Evolutionary conservation across 2,329 filamentous ascomycete species (phyloP).

Genomic region (Talaromyces funiculosus): DNA sequence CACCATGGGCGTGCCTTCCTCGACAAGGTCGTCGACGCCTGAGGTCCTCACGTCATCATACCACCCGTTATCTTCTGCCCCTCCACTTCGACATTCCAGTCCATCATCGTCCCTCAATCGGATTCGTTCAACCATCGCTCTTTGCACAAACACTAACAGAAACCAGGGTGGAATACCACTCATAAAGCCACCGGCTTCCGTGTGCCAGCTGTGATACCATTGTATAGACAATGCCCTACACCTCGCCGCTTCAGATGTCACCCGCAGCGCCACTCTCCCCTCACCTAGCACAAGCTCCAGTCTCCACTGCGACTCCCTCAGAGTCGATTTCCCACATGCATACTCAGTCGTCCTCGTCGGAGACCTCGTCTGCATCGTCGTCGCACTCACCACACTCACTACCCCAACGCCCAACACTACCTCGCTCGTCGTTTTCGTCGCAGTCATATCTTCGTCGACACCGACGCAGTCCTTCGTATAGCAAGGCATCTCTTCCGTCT

Average conservation of each 20-base stretch:
- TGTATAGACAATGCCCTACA: constrained; percentile 13
- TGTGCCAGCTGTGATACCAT: not conserved
- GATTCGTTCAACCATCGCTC: not conserved
- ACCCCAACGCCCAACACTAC: constrained; percentile 43
- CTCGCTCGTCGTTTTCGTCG: constrained; percentile 51
- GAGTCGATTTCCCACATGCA: not conserved
- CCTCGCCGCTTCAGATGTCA: constrained; percentile 9
- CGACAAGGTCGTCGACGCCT: not conserved
- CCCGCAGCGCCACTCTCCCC: constrained; percentile 5
- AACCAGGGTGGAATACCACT: not conserved
- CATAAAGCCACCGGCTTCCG: not conserved
- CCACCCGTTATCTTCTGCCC: not conserved
- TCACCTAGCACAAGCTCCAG: not conserved
- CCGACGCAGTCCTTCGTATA: constrained; percentile 52
- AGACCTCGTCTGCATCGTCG: constrained; percentile 3
- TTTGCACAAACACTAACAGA: not conserved
- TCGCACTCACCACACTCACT: not conserved
- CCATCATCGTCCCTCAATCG: not conserved
- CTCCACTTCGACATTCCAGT: not conserved
- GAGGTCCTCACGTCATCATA: not conserved
- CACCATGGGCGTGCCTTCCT: not conserved
- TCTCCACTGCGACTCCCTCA: not conserved
- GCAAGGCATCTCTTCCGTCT: constrained; percentile 28
- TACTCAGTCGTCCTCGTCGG: constrained; percentile 1
- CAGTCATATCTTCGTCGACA: constrained; percentile 58